Conservation (phyloP, 371 early-diverging fungal genomes). For the Mortierella polycephala region DNA sequence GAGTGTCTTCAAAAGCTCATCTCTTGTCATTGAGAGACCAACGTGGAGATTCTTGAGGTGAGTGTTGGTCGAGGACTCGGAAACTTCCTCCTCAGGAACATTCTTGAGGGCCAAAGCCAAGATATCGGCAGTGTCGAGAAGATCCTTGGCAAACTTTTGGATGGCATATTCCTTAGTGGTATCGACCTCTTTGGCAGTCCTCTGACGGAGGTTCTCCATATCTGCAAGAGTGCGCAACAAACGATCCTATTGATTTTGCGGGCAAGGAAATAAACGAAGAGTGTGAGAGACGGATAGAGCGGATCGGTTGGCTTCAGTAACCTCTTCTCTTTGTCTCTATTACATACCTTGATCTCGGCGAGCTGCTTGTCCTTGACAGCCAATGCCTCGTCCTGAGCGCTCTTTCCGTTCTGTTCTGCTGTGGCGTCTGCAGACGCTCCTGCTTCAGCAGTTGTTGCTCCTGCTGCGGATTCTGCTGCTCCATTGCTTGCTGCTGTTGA, state of each 20-base stretch:
- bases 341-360: conserved; percentile 79
- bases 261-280: background rate
- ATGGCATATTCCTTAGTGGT: conserved; percentile 87
- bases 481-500: conserved; percentile 7
- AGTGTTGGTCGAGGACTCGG: conserved; percentile 59
- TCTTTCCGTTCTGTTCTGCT: conserved; percentile 25
- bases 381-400: conserved; percentile 56
- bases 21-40: conserved; percentile 92
- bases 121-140: conserved; percentile 94
- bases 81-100: conserved; percentile 73
- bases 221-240: conserved; percentile 95
- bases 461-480: conserved; percentile 14
- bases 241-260: conserved; percentile 61
- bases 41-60: conserved; percentile 81
- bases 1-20: conserved; percentile 87
- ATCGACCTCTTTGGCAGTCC: conserved; percentile 89
- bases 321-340: background rate
- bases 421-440: conserved; percentile 7
- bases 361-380: conserved; percentile 85
- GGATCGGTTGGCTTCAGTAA: background rate
- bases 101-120: conserved; percentile 87
- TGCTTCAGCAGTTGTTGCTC: conserved; percentile 3
- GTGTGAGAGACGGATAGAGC: background rate
- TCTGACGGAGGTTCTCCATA: conserved; percentile 92
- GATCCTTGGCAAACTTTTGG: conserved; percentile 96